These are phyloP conservation scores for Fusarium luffae DNA, from an alignment of 2,329 filamentous ascomycete genomes.

Conservation along the genomic window DNA sequence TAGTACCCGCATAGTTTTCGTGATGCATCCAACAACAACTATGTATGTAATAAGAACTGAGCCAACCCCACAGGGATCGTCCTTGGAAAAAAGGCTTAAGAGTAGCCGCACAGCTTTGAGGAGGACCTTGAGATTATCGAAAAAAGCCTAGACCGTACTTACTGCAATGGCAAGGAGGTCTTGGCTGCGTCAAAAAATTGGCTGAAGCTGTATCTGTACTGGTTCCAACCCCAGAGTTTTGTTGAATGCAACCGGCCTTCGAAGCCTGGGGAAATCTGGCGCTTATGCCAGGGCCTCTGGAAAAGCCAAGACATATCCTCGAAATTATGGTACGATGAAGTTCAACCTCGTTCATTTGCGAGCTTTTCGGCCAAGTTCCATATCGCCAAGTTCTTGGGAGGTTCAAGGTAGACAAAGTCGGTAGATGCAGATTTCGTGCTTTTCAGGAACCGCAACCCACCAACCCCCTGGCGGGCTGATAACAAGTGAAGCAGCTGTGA, in stretches of 20 bases:
- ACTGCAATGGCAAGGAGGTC: slow-evolving; percentile 4
- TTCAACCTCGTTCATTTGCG: slow-evolving; percentile 2
- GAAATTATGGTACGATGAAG: slow-evolving; percentile 27
- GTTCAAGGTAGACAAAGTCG: not conserved
- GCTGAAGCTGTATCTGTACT: slow-evolving; percentile 12
- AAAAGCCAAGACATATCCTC: slow-evolving; percentile 15
- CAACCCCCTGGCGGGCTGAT: too few relatives aligned
- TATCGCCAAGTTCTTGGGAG: slow-evolving; percentile 16
- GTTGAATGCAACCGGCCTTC: slow-evolving; percentile 15
- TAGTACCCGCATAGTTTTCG: slow-evolving; percentile 21
- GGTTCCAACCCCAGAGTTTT: slow-evolving; percentile 25
- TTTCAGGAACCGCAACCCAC: not conserved
- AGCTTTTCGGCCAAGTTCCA: slow-evolving; percentile 37
- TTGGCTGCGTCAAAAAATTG: slow-evolving; percentile 27
- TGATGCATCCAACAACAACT: not conserved
- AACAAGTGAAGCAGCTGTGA: too few relatives aligned
- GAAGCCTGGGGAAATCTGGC: slow-evolving; percentile 34
- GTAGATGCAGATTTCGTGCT: not conserved
- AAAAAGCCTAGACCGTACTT: not conserved
- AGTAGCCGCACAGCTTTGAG: slow-evolving; percentile 15
- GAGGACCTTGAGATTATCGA: slow-evolving; percentile 2
- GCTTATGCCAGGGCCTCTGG: slow-evolving; percentile 21
- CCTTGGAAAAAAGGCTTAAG: slow-evolving; percentile 2
- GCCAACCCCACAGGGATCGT: slow-evolving; percentile 26
- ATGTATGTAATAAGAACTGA: not conserved